Evolutionary conservation across 2,329 filamentous ascomycete genomes (phyloP).

Genomic region (Ophiosphaerella korrae): DNA sequence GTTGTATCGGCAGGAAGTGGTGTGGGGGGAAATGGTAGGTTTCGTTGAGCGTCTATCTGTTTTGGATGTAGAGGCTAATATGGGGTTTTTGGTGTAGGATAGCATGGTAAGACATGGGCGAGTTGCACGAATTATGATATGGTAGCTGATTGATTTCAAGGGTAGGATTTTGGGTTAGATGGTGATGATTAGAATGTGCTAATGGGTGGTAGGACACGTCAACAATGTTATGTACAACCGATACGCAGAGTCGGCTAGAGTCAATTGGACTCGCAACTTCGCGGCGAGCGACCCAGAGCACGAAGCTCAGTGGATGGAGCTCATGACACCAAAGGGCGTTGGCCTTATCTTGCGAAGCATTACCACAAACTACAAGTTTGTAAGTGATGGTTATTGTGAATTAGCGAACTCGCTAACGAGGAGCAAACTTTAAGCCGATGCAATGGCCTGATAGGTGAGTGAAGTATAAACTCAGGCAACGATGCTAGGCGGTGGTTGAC

Average conservation of each 20-base stretch:
- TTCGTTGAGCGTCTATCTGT: constrained; percentile 12
- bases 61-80: constrained; percentile 27
- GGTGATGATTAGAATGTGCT: constrained; percentile 4
- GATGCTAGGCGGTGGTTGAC: not conserved
- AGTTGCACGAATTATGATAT: not conserved
- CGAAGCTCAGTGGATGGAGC: constrained; percentile 67
- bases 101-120: constrained; percentile 58
- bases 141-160: constrained; percentile 10
- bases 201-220: constrained; percentile 67
- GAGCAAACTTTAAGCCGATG: constrained; percentile 62
- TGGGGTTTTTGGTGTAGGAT: constrained; percentile 47
- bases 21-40: constrained; percentile 84
- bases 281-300: constrained; percentile 67
- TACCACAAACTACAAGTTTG: constrained; percentile 85
- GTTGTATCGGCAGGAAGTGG: constrained; percentile 69
- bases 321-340: constrained; percentile 68
- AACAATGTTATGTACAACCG: constrained; percentile 86
- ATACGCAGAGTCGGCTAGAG: constrained; percentile 80
- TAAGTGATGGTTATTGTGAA: constrained; percentile 52
- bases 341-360: constrained; percentile 83
- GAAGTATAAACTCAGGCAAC: not conserved
- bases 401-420: constrained; percentile 10
- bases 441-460: constrained; percentile 70
- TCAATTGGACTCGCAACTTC: constrained; percentile 78
- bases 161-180: constrained; percentile 4